Conservation (phyloP, 1,284 basidiomycete genomes). For the Malassezia furfur region DNA sequence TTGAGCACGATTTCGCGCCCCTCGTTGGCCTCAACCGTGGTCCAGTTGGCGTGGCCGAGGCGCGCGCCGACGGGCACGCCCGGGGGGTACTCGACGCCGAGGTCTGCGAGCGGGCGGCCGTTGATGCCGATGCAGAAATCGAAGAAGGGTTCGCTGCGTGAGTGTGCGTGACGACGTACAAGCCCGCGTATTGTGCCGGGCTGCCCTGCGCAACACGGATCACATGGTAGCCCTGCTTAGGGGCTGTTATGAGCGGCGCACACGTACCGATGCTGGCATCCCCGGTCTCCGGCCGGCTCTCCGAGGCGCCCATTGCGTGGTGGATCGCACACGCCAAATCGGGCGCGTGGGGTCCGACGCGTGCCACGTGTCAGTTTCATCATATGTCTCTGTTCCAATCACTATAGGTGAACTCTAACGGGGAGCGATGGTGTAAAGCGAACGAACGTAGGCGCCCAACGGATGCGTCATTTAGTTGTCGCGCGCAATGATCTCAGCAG, state of each 20-base stretch:
- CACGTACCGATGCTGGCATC: neutral
- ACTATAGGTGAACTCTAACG: too few relatives aligned
- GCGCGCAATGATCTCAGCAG: slow-evolving; percentile 31
- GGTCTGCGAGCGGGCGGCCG: slow-evolving; percentile 33
- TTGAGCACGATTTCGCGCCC: slow-evolving; percentile 66
- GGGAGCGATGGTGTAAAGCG: too few relatives aligned
- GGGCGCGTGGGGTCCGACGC: too few relatives aligned
- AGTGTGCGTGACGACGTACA: slow-evolving; percentile 47
- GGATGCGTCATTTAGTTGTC: slow-evolving; percentile 1
- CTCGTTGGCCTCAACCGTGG: slow-evolving; percentile 68
- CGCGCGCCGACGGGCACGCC: neutral
- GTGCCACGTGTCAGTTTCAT: too few relatives aligned
- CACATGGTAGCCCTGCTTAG: slow-evolving; percentile 44
- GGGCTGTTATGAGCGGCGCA: slow-evolving; percentile 13
- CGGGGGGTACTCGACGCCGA: slow-evolving; percentile 18
- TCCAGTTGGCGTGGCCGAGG: slow-evolving; percentile 27
- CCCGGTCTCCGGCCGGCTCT: slow-evolving; percentile 10
- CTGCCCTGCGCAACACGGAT: slow-evolving; percentile 47
- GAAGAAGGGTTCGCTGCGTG: slow-evolving; percentile 70
- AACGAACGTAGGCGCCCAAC: too few relatives aligned
- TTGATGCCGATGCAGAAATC: slow-evolving; percentile 90
- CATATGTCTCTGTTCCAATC: too few relatives aligned
- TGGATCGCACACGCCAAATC: neutral
- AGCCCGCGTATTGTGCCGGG: slow-evolving; percentile 60
- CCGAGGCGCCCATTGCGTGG: slow-evolving; percentile 11